A percentile compares a stretch with the other conserved stretches of the same genome.
These are phyloP conservation scores for Rhynchosporium secalis DNA, from an alignment of 2,329 filamentous ascomycete species.

Conservation along the genomic window DNA sequence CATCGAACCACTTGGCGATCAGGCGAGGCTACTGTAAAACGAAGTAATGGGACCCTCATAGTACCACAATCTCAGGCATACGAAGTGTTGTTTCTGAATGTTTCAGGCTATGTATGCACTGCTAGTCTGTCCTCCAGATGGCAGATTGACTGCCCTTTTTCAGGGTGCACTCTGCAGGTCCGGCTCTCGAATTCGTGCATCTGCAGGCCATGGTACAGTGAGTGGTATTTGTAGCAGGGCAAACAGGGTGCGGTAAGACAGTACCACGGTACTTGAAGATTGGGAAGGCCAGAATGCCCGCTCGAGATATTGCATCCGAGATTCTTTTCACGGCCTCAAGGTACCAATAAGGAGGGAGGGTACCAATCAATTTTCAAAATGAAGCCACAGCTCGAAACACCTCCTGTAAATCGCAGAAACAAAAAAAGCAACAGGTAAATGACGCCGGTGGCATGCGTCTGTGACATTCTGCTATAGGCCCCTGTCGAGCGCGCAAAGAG, in stretches of 20 bases:
- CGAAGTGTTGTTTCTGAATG: neutral
- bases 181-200: constrained; percentile 1
- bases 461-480: constrained; percentile 8
- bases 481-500: neutral
- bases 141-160: constrained; percentile 3
- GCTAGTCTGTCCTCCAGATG: neutral
- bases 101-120: constrained; percentile 9
- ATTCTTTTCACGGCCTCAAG: neutral
- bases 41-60: neutral
- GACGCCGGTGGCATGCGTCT: constrained; percentile 12
- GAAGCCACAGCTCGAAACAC: neutral
- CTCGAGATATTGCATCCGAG: neutral
- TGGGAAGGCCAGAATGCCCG: neutral
- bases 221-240: neutral
- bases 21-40: neutral
- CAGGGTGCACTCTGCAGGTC: constrained; percentile 13
- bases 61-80: neutral
- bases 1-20: neutral
- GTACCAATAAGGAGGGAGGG: no score
- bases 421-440: constrained; percentile 7
- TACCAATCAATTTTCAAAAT: neutral
- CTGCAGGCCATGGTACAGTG: constrained; percentile 5
- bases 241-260: neutral
- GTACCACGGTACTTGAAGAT: neutral
- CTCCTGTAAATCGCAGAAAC: neutral